phyloP scores from a whole-genome alignment of 495 filamentous ascomycete genomes.

The Trichoderma erinaceum region DNA sequence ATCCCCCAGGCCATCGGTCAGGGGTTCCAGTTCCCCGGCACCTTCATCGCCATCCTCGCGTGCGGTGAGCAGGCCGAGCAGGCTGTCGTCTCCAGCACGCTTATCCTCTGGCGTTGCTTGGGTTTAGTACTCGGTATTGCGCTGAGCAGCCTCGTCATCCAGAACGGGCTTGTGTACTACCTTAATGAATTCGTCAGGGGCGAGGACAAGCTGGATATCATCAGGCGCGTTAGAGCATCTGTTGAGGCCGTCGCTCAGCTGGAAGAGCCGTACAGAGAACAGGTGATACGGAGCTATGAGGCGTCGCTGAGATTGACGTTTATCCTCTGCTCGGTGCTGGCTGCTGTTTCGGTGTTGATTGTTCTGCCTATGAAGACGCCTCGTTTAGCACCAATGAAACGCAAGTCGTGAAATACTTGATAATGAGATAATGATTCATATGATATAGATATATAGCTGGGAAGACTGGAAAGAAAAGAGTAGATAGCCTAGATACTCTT shows the following conservation, averaged over 20 bases:
- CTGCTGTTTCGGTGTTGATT: constrained; percentile 42
- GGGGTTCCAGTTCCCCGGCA: constrained; percentile 59
- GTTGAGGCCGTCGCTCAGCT: constrained; percentile 40
- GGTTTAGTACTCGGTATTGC: constrained; percentile 68
- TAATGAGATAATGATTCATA: not conserved
- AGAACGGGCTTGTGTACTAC: constrained; percentile 60
- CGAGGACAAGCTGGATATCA: constrained; percentile 32
- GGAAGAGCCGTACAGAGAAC: constrained; percentile 28
- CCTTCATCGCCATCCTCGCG: constrained; percentile 63
- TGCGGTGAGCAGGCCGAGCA: constrained; percentile 63
- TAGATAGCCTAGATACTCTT: not conserved
- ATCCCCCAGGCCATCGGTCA: constrained; percentile 55
- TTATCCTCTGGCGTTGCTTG: constrained; percentile 61
- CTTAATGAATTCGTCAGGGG: constrained; percentile 53
- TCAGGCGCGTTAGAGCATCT: constrained; percentile 33
- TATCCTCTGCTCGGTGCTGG: constrained; percentile 45
- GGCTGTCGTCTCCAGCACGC: constrained; percentile 65
- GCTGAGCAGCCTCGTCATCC: constrained; percentile 64
- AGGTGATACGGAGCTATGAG: constrained; percentile 56
- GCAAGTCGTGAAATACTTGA: not conserved
- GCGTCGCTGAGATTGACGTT: constrained; percentile 52
- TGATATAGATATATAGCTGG: not conserved
- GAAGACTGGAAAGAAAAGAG: not conserved
- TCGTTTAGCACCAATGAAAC: constrained; percentile 34
- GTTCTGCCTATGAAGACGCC: constrained; percentile 50